Evolutionary conservation across 257 asterid genomes (phyloP).

Genomic region (Ilex asprella): DNA sequence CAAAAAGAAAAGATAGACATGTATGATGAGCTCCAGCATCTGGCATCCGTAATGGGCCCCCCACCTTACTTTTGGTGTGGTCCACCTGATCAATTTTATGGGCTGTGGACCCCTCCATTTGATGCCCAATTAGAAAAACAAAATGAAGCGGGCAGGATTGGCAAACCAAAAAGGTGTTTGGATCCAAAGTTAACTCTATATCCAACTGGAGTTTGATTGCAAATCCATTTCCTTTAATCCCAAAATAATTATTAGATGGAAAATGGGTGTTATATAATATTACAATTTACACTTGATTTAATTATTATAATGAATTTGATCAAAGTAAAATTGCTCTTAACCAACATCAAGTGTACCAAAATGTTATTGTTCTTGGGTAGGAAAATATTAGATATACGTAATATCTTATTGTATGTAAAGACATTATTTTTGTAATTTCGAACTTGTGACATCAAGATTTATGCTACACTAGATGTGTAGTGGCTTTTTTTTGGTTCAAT

Average conservation of each 20-base stretch:
- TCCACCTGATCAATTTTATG: conserved; percentile 3
- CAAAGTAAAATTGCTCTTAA: too few species aligned
- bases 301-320: too few species aligned
- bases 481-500: too few species aligned
- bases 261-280: too few species aligned
- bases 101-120: conserved; percentile 11
- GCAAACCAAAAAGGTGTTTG: conserved; percentile 40
- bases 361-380: too few species aligned
- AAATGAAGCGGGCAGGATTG: conserved; percentile 26
- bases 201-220: conserved; percentile 5
- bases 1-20: conserved; percentile 26
- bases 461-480: too few species aligned
- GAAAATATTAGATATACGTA: too few species aligned
- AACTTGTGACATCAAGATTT: too few species aligned
- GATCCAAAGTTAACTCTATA: conserved; percentile 52
- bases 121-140: conserved; percentile 24
- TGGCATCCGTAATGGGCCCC: conserved; percentile 32
- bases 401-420: too few species aligned
- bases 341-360: too few species aligned
- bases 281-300: too few species aligned
- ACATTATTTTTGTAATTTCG: too few species aligned
- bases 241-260: neutral
- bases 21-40: conserved; percentile 59
- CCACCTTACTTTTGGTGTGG: conserved; percentile 17
- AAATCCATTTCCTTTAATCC: conserved; percentile 1